These are phyloP conservation scores for Trypanosoma brucei DNA, from an alignment of 208 protist genomes.

Conservation along the genomic window DNA sequence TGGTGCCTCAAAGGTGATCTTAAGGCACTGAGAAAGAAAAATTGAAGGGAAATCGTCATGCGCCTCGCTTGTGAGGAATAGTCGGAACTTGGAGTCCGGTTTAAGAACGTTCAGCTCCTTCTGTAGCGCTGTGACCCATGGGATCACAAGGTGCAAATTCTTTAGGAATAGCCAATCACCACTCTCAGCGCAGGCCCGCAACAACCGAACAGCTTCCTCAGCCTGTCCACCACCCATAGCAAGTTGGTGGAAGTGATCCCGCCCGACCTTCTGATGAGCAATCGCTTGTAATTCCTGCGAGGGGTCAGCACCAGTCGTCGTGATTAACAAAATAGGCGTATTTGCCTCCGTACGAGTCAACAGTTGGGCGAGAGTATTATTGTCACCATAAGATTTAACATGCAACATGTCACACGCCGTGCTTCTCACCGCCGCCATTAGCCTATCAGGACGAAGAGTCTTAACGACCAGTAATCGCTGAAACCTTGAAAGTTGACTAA, in stretches of 20 bases:
- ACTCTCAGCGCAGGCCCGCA: conserved; percentile 62
- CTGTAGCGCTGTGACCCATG: conserved; percentile 91
- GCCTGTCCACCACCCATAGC: conserved; percentile 95
- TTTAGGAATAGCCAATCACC: conserved; percentile 96
- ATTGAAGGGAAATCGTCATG: conserved; percentile 93
- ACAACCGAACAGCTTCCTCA: conserved; percentile 82
- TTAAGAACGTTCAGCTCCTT: conserved; percentile 89
- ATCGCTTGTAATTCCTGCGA: conserved; percentile 92
- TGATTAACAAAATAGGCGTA: conserved; percentile 93
- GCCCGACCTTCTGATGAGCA: conserved; percentile 67
- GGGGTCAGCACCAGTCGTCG: conserved; percentile 94
- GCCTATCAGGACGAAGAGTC: conserved; percentile 93
- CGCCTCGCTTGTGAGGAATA: conserved; percentile 95
- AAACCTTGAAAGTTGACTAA: conserved; percentile 91
- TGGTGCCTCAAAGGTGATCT: conserved; percentile 95
- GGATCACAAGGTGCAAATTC: conserved; percentile 95
- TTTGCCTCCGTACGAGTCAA: conserved; percentile 42
- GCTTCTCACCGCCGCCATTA: conserved; percentile 90
- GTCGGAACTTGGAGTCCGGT: conserved; percentile 85
- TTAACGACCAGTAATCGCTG: conserved; percentile 94
- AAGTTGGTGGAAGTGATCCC: conserved; percentile 87
- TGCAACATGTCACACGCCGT: conserved; percentile 76
- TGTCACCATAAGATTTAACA: conserved; percentile 73
- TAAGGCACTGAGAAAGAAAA: conserved; percentile 92
- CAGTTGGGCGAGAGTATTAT: conserved; percentile 45